phyloP scores from a whole-genome alignment of 192 early-diverging fungal genomes.

The Fimicolochytrium jonesii region DNA sequence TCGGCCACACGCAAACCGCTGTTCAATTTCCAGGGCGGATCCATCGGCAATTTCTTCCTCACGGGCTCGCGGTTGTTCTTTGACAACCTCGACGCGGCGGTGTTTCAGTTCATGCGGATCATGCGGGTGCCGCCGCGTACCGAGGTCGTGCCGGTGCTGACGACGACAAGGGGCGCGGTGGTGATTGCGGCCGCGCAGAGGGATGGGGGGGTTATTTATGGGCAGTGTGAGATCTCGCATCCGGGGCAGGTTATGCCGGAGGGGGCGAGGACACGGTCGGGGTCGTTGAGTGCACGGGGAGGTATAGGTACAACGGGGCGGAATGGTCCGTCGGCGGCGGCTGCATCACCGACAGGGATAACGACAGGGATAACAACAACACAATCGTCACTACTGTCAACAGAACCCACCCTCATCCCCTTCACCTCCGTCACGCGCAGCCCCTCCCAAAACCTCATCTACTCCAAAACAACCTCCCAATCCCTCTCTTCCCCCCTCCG shows the following conservation, averaged over 20 bases:
- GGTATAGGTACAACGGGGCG: neutral
- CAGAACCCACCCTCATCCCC: too few relatives aligned
- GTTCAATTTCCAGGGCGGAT: slow-evolving; percentile 71
- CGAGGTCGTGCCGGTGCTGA: slow-evolving; percentile 63
- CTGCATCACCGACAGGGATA: slow-evolving; percentile 30
- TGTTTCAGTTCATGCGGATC: slow-evolving; percentile 70
- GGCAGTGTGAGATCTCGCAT: slow-evolving; percentile 77
- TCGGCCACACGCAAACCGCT: slow-evolving; percentile 36
- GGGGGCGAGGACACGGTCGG: slow-evolving; percentile 28
- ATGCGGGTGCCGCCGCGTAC: slow-evolving; percentile 62
- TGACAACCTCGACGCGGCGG: slow-evolving; percentile 59
- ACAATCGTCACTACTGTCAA: too few relatives aligned
- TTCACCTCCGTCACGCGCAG: slow-evolving; percentile 7
- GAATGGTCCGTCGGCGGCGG: neutral
- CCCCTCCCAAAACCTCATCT: slow-evolving; percentile 43
- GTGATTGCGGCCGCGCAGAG: slow-evolving; percentile 66
- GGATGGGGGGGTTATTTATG: slow-evolving; percentile 56
- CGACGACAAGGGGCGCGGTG: slow-evolving; percentile 39
- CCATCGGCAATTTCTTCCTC: slow-evolving; percentile 76
- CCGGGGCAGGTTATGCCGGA: slow-evolving; percentile 38
- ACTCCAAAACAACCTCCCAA: slow-evolving; percentile 43
- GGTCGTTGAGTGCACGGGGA: slow-evolving; percentile 7
- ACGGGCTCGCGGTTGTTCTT: slow-evolving; percentile 74
- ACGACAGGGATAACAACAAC: neutral
- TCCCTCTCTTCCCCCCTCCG: slow-evolving; percentile 50